Base-by-base conservation (phyloP, 352 stramenopile genomes). In the Phytophthora palmivora region DNA sequence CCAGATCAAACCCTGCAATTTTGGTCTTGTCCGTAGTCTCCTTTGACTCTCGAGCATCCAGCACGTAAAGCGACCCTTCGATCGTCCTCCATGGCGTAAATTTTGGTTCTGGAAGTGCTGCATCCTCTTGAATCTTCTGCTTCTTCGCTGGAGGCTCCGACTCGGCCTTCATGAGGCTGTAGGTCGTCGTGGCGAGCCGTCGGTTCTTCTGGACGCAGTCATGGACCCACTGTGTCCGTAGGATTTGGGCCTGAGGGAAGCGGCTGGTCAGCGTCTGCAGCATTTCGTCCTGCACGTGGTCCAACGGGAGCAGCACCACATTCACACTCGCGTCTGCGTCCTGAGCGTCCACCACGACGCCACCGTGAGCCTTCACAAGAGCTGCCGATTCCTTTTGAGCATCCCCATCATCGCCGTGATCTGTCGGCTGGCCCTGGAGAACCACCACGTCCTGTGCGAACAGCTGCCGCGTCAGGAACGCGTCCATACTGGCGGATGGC, bases 1-100 rank as follows among this genome's bases (percentile, higher is more conserved):
- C 87, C 52, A 96, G 64, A 61, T 96, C 87, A 26, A 96, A 96
- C 7, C 67, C 72, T 16, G 87, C 85, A n/a, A 96, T 72, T 57
- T 91, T 94, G 22, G 47, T 38, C 18, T 37, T 22, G 0, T 51
- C 36, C 32, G 10, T 10, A 7, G 30, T 0, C 21, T 57, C 44
- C 36, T 55, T 5, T 56, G 58, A 54, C 28, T 61, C 32, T 0
- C 74, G 73, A 2, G 84, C 74, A 38, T 92, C 79, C 58, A 89
- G 50, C 24, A 84, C 74, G 38, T 80, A 53, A 12, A 92, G 58
- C 32, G 81, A 82, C 9, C 55, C 19, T 19, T 74, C 33, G 6
- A 87, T 33, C 6, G 67, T 78, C 46, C 65, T 59, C 83, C 83
- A 92, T 1, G 77, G 70, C 15, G 41, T 70, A 5, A 86, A 51